Conservation (phyloP, 371 early-diverging fungal genomes). For the Actinomucor elegans region DNA sequence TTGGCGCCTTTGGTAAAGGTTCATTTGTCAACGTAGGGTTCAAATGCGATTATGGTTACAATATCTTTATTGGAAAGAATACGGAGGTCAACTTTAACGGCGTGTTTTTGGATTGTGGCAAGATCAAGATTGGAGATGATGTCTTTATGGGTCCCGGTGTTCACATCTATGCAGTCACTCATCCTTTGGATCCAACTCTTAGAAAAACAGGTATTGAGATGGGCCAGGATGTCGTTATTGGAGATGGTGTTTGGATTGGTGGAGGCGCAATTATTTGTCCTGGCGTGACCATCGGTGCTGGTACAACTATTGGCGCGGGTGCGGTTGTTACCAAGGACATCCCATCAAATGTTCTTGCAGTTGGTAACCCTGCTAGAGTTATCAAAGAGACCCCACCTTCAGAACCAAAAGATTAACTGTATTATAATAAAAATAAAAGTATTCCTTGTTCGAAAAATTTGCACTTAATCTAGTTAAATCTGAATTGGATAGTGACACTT, state of each 20-base stretch:
- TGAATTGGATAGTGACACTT: too few species aligned
- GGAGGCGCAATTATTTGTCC: conserved; percentile 73
- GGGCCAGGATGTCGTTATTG: conserved; percentile 47
- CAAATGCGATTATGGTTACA: conserved; percentile 71
- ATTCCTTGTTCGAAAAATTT: too few species aligned
- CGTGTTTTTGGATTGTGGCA: conserved; percentile 66
- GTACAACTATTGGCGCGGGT: conserved; percentile 60
- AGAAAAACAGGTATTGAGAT: conserved; percentile 30
- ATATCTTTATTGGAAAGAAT: conserved; percentile 66
- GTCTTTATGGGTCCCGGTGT: conserved; percentile 78
- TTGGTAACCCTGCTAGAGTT: conserved; percentile 82
- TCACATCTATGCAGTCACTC: conserved; percentile 75
- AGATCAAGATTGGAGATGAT: conserved; percentile 66
- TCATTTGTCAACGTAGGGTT: conserved; percentile 65
- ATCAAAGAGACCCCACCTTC: conserved; percentile 27
- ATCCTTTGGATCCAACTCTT: conserved; percentile 61
- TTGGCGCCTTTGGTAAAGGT: conserved; percentile 53
- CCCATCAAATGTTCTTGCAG: conserved; percentile 69
- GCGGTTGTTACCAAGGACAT: conserved; percentile 80
- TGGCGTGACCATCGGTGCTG: conserved; percentile 83
- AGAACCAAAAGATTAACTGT: too few species aligned
- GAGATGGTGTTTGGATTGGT: conserved; percentile 74
- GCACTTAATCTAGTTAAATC: too few species aligned
- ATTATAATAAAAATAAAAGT: too few species aligned
- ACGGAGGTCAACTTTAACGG: conserved; percentile 72